Base-by-base conservation (phyloP, 768 basidiomycete genomes). In the Guyanaporus albipodus region DNA sequence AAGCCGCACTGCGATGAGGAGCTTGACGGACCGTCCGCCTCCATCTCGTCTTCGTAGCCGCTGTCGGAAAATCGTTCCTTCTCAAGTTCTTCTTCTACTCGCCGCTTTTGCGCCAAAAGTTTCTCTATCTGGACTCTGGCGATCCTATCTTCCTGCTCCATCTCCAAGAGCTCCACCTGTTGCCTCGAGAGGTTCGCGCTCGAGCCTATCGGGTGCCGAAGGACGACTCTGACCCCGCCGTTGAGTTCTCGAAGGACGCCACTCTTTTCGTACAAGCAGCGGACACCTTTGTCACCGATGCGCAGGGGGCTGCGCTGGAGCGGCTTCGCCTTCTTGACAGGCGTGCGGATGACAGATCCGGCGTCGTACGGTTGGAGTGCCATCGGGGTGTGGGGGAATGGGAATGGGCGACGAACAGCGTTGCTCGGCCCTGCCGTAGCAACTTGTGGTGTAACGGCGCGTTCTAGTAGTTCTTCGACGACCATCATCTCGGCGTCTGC, bases 321-420 rank as follows among this genome's bases (percentile, higher is more conserved):
- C 1, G 61, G 63, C 29, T 19, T 57, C 12, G 46, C 37, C 26
- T 49, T 63, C 55, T 67, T 67, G 15, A 62, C 34, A 1, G 67
- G 65, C 0, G 67, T 68, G 11, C 2, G 43, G 42, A 65, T 38
- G 2, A 67, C 67, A 12, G 65, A 67, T 6, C 66, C 66, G 1
- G 67, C 59, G 14, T 67, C 50, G 23, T 56, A 66, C 5, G 60
- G 18, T 14, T 53, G 46, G 14, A 38, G 45, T 2, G 44, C 31
- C 34, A 60, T 36, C 1, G 63, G 65, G 0, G 63, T 62, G 18
- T 57, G 46, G 2, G 50, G 57, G 18, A 58, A 52, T 8, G 50
- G 57, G 18, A 58, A 52, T 8, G 19, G 41, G 15, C 10, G 38
- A 11, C 48, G 47, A 11, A 9, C 38, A 2, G 10, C 17, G 19